Evolutionary conservation across 768 basidiomycete genomes (phyloP).

Genomic region (Aureoboletus auriporus): DNA sequence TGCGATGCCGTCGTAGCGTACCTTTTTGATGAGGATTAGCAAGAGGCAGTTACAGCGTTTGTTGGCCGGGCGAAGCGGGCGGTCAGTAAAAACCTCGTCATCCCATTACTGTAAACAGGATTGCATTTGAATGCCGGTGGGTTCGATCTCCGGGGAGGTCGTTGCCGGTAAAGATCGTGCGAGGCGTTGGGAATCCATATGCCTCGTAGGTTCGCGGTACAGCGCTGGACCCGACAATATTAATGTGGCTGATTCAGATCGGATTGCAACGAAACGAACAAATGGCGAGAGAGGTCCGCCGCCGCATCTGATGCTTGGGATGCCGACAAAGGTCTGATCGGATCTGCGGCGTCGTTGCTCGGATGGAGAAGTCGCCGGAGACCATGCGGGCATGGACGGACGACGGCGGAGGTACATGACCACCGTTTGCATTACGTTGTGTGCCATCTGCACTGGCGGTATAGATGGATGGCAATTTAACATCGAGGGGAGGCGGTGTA

Average conservation of each 20-base stretch:
- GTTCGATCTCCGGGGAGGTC: not conserved
- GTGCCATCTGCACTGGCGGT: too few species aligned
- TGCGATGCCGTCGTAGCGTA: not conserved
- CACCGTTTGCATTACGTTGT: too few species aligned
- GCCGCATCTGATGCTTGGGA: too few species aligned
- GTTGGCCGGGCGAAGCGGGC: not conserved
- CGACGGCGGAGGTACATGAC: too few species aligned
- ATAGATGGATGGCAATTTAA: too few species aligned
- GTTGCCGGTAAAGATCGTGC: too few species aligned
- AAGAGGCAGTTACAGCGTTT: too few species aligned
- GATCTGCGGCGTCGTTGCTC: not conserved
- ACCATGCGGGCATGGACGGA: too few species aligned
- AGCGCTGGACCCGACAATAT: not conserved
- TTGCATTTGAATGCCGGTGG: not conserved
- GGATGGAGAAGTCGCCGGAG: not conserved
- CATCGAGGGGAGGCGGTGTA: too few species aligned
- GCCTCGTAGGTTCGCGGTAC: not conserved
- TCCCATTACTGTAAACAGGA: not conserved
- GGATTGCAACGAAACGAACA: not conserved
- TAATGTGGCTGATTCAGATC: not conserved
- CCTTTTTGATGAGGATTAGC: too few species aligned
- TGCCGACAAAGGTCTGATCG: not conserved
- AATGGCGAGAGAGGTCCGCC: too few species aligned
- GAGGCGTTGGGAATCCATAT: too few species aligned
- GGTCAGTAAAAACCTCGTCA: not conserved